Evolutionary conservation across 176 grass and related monocot genomes (phyloP).

Genomic region (Bonia amplexicaulis): DNA sequence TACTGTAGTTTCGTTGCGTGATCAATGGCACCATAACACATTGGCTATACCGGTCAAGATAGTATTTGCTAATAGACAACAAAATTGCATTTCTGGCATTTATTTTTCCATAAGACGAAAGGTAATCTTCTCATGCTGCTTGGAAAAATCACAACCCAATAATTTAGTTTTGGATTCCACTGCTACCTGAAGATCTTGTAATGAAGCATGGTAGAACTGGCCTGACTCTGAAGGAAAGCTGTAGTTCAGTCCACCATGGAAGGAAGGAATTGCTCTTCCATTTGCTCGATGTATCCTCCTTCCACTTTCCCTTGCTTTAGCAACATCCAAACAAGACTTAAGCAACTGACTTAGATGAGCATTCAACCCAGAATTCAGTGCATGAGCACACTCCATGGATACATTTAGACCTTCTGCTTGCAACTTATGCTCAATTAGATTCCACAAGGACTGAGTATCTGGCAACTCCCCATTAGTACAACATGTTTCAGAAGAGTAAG

Average conservation of each 20-base stretch:
- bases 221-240: neutral
- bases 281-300: neutral
- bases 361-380: slow-evolving; percentile 42
- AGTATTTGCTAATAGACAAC: neutral
- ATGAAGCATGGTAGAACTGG: slow-evolving; percentile 16
- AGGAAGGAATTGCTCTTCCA: neutral
- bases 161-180: slow-evolving; percentile 33
- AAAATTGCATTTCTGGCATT: neutral
- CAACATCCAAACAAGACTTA: slow-evolving; percentile 33
- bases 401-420: slow-evolving; percentile 24
- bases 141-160: slow-evolving; percentile 30
- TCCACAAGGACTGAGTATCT: slow-evolving; percentile 31
- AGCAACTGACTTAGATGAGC: slow-evolving; percentile 36
- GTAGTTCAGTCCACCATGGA: neutral
- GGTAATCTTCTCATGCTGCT: slow-evolving; percentile 41
- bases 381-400: slow-evolving; percentile 39
- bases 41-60: neutral
- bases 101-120: slow-evolving; percentile 13
- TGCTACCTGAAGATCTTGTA: slow-evolving; percentile 44
- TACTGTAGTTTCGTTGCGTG: neutral
- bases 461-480: slow-evolving; percentile 21
- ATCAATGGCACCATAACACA: neutral
- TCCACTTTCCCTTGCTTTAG: slow-evolving; percentile 21
- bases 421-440: slow-evolving; percentile 31
- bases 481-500: slow-evolving; percentile 19